Conservation (phyloP, 805 yeast genomes). For the Lachancea cidri region DNA sequence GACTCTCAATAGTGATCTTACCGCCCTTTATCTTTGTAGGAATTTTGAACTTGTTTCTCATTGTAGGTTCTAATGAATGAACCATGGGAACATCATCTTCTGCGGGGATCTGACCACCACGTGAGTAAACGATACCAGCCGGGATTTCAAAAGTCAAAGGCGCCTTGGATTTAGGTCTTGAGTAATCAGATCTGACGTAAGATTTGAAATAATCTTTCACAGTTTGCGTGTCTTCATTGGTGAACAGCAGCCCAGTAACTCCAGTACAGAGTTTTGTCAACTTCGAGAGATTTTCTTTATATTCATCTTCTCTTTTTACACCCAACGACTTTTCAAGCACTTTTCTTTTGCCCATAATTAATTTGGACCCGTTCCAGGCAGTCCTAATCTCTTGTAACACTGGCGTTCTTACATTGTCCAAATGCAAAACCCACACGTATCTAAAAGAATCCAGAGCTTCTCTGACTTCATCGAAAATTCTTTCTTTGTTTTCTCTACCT, state of each 20-base stretch:
- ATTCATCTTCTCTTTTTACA: slow-evolving; percentile 80
- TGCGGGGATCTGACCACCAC: slow-evolving; percentile 85
- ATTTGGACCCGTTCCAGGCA: slow-evolving; percentile 88
- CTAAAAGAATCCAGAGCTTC: slow-evolving; percentile 69
- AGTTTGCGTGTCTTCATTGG: slow-evolving; percentile 83
- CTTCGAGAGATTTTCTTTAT: slow-evolving; percentile 74
- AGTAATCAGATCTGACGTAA: slow-evolving; percentile 74
- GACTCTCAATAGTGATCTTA: slow-evolving; percentile 70
- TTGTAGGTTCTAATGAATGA: slow-evolving; percentile 89
- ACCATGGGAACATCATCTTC: slow-evolving; percentile 97
- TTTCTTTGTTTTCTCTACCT: slow-evolving; percentile 86
- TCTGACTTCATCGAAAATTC: slow-evolving; percentile 88
- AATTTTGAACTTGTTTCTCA: slow-evolving; percentile 82
- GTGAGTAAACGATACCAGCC: slow-evolving; percentile 84
- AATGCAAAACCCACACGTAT: slow-evolving; percentile 78
- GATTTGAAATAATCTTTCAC: slow-evolving; percentile 83
- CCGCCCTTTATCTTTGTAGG: slow-evolving; percentile 91
- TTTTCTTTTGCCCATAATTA: slow-evolving; percentile 86
- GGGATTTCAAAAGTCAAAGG: slow-evolving; percentile 85
- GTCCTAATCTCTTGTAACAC: slow-evolving; percentile 88
- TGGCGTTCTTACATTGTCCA: slow-evolving; percentile 93
- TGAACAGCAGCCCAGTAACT: slow-evolving; percentile 81
- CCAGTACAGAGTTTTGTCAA: slow-evolving; percentile 64
- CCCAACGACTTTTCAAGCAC: slow-evolving; percentile 93
- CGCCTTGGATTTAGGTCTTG: slow-evolving; percentile 81